A percentile compares a stretch with the other conserved stretches of the same genome.
phyloP scores from a whole-genome alignment of 129 eudicot species.

The Centella asiatica region DNA sequence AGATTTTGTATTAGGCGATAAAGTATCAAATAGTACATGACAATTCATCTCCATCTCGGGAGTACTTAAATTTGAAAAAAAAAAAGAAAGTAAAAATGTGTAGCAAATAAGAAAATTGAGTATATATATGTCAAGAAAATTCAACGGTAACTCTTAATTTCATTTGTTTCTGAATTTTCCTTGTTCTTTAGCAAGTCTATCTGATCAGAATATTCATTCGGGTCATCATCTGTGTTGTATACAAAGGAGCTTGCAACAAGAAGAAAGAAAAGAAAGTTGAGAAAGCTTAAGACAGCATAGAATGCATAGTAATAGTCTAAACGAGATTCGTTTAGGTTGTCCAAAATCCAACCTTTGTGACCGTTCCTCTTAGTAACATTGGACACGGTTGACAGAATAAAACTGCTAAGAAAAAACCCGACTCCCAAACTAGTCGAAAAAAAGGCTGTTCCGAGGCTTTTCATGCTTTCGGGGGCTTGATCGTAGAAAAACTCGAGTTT shows the following conservation, averaged over 20 bases:
- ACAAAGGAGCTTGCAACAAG: slow-evolving; percentile 32
- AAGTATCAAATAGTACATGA: no score
- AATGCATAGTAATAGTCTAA: slow-evolving; percentile 60
- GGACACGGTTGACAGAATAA: slow-evolving; percentile 44
- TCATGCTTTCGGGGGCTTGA: slow-evolving; percentile 83
- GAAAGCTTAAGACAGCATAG: slow-evolving; percentile 33
- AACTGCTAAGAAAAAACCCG: slow-evolving; percentile 53
- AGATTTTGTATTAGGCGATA: no score
- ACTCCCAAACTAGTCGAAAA: slow-evolving; percentile 44
- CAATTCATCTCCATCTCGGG: no score
- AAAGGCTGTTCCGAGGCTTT: slow-evolving; percentile 65
- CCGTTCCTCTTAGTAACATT: slow-evolving; percentile 46
- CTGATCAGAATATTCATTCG: neutral
- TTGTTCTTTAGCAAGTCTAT: neutral
- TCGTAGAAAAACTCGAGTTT: slow-evolving; percentile 73
- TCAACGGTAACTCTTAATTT: no score
- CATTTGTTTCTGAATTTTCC: neutral
- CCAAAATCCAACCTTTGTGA: slow-evolving; percentile 49
- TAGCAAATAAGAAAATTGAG: neutral
- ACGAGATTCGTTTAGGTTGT: slow-evolving; percentile 46
- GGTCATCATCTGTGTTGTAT: slow-evolving; percentile 22
- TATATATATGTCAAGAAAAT: neutral
- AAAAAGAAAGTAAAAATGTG: no score
- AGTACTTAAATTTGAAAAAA: no score
- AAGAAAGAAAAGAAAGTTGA: slow-evolving; percentile 46